Evolutionary conservation across 2,329 filamentous ascomycete genomes (phyloP).

Genomic region (Aspergillus brasiliensis): DNA sequence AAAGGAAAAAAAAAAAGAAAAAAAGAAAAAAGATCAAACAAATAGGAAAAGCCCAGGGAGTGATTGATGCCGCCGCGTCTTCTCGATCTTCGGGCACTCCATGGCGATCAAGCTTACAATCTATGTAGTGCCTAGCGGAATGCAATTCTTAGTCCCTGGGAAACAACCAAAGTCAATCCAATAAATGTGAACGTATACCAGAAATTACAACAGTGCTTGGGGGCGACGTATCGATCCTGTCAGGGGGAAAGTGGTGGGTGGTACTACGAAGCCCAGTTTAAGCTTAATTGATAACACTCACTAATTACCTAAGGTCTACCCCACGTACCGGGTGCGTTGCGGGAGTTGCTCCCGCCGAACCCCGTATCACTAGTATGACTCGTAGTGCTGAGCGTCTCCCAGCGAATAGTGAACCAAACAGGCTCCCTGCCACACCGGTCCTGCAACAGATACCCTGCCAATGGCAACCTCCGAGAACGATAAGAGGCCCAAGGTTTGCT

Average conservation of each 20-base stretch:
- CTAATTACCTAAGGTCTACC: not conserved
- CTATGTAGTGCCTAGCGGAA: not conserved
- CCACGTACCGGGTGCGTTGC: not conserved
- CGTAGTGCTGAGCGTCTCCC: not conserved
- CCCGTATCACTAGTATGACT: not conserved
- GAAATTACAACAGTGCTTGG: too few species aligned
- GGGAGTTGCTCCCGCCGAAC: not conserved
- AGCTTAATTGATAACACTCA: not conserved
- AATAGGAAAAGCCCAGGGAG: slow-evolving; percentile 7
- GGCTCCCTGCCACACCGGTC: not conserved
- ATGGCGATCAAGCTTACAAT: not conserved
- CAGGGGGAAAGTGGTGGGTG: not conserved
- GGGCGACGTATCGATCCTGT: too few species aligned
- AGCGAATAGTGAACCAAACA: not conserved
- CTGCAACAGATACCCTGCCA: slow-evolving; percentile 13
- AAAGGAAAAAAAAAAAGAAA: not conserved
- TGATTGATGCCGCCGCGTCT: slow-evolving; percentile 8
- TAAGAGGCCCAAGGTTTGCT: slow-evolving; percentile 40
- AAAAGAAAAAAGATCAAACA: slow-evolving; percentile 7
- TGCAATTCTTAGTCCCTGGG: not conserved
- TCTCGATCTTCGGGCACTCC: not conserved
- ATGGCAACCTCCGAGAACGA: slow-evolving; percentile 42
- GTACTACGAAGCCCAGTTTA: not conserved
- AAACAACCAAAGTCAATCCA: not conserved
- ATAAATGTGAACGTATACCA: not conserved